These are phyloP conservation scores for Hordeum vulgare DNA, from an alignment of 176 grass and related monocot genomes.

Conservation along the genomic window DNA sequence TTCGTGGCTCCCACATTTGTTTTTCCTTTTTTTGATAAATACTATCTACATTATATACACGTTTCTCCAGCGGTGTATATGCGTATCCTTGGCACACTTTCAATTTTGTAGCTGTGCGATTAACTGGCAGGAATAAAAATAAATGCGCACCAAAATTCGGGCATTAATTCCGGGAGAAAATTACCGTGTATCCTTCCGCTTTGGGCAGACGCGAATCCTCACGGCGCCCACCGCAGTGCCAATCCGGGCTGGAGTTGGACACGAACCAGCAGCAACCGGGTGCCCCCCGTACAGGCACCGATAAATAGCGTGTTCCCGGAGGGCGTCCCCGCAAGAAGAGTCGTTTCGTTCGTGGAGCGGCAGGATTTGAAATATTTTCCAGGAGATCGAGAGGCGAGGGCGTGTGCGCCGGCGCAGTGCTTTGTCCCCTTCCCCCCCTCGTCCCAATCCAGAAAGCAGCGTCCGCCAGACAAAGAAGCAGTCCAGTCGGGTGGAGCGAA, in stretches of 20 bases:
- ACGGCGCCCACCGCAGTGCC: neutral
- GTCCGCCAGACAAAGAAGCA: neutral
- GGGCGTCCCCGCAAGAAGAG: slow-evolving; percentile 15
- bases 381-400: neutral
- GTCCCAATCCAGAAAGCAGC: slow-evolving; percentile 12
- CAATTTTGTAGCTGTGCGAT: too few relatives aligned
- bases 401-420: neutral
- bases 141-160: too few relatives aligned
- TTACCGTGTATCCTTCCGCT: neutral
- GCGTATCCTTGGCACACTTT: too few relatives aligned
- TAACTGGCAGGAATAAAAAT: too few relatives aligned
- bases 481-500: neutral
- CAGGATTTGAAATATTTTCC: slow-evolving; percentile 32
- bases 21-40: too few relatives aligned
- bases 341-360: neutral
- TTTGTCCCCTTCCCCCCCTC: slow-evolving; percentile 31
- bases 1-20: too few relatives aligned
- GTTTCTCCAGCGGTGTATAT: too few relatives aligned
- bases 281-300: fast-evolving
- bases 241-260: neutral
- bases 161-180: neutral
- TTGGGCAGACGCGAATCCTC: too few relatives aligned
- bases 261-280: neutral
- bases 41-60: too few relatives aligned
- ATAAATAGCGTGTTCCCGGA: slow-evolving; percentile 12